A percentile compares a stretch with the other conserved stretches of the same genome.
Evolutionary conservation across 2,329 filamentous ascomycete species (phyloP).

Genomic region (Chrysosporium keratinophilum): DNA sequence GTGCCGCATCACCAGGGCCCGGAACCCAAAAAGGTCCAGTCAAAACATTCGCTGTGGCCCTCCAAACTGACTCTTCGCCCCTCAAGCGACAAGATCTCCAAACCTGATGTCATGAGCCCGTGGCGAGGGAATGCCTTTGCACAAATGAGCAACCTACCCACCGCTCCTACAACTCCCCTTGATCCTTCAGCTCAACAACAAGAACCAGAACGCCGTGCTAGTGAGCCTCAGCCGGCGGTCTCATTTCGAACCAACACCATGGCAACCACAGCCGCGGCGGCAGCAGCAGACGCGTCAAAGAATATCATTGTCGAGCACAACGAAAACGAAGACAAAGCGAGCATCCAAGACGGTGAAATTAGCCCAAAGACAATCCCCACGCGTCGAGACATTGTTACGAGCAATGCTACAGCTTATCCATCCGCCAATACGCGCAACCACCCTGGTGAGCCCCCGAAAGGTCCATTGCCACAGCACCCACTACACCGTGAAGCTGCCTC

Average conservation of each 20-base stretch:
- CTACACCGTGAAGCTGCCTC: not conserved
- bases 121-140: slow-evolving; percentile 9
- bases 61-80: not conserved
- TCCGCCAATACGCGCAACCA: slow-evolving; percentile 4
- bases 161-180: not conserved
- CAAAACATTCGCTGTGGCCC: slow-evolving; percentile 7
- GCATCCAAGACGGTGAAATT: not conserved
- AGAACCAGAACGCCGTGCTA: slow-evolving; percentile 4
- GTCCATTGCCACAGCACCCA: slow-evolving; percentile 20
- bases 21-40: not conserved
- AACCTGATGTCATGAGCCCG: slow-evolving; percentile 2
- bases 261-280: not conserved
- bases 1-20: not conserved
- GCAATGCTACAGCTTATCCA: not conserved
- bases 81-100: not conserved
- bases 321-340: not conserved
- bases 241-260: not conserved
- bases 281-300: no score
- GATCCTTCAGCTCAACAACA: slow-evolving; percentile 4
- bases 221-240: not conserved
- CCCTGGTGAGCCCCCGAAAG: slow-evolving; percentile 15
- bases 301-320: not conserved
- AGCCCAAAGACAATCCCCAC: slow-evolving; percentile 1
- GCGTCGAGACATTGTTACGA: not conserved
- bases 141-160: slow-evolving; percentile 4